phyloP scores from a whole-genome alignment of 2,329 filamentous ascomycete species.

The Fusarium abutilonis region DNA sequence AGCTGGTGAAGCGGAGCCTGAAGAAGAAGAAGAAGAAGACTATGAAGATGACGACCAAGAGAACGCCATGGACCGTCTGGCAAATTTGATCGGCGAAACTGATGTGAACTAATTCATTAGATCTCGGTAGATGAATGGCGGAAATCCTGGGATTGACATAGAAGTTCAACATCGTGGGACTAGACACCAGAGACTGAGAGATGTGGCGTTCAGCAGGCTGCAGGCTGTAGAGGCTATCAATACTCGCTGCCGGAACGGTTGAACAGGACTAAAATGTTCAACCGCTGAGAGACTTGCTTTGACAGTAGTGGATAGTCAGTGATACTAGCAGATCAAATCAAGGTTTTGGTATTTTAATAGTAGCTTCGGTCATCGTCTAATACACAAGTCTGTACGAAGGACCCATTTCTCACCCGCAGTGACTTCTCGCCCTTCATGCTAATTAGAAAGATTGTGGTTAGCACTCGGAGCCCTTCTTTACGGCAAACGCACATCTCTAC shows the following conservation, averaged over 20 bases:
- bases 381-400: constrained; percentile 82
- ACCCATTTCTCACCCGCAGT: constrained; percentile 89
- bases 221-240: background rate
- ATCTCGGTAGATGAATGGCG: background rate
- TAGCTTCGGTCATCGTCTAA: constrained; percentile 57
- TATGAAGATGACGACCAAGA: constrained; percentile 14
- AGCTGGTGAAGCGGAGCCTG: background rate
- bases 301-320: background rate
- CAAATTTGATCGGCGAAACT: constrained; percentile 17
- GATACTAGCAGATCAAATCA: background rate
- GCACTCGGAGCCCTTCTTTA: background rate
- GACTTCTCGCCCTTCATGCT: constrained; percentile 87
- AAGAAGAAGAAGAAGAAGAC: background rate
- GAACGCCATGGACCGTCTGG: constrained; percentile 39
- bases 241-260: background rate
- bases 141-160: background rate
- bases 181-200: background rate
- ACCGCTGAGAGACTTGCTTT: background rate
- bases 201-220: background rate
- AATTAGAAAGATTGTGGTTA: constrained; percentile 18
- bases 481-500: too few species aligned
- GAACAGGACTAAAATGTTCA: background rate
- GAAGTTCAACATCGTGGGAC: background rate
- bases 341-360: constrained; percentile 5
- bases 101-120: constrained; percentile 7